These are phyloP conservation scores for Cordyceps cicadae DNA, from an alignment of 2,329 filamentous ascomycete genomes.

Conservation along the genomic window DNA sequence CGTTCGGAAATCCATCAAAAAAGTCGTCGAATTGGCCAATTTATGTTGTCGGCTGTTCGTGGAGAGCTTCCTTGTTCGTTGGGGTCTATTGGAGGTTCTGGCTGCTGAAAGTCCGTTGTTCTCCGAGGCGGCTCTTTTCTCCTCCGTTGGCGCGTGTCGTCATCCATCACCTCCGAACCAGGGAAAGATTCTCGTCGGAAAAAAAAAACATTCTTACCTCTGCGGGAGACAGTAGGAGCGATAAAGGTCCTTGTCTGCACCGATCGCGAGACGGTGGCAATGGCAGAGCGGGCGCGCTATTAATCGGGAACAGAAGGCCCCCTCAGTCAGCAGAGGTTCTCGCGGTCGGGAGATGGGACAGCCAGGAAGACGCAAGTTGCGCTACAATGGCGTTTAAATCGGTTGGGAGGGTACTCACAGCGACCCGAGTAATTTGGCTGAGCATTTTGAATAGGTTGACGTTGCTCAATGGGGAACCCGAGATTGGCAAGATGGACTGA, in stretches of 20 bases:
- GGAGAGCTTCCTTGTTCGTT: not conserved
- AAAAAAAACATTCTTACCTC: slow-evolving; percentile 40
- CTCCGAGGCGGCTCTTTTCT: slow-evolving; percentile 1
- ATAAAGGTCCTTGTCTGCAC: slow-evolving; percentile 49
- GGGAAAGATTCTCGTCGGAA: not conserved
- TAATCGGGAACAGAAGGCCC: slow-evolving; percentile 15
- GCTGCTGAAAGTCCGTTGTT: slow-evolving; percentile 7
- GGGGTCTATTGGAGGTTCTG: not conserved
- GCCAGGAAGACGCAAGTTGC: not conserved
- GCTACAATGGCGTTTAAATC: not conserved
- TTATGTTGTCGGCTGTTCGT: not conserved
- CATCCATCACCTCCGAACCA: not conserved
- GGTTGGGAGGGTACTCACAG: slow-evolving; percentile 36
- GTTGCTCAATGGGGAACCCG: slow-evolving; percentile 40
- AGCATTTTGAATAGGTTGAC: slow-evolving; percentile 44
- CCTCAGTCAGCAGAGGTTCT: slow-evolving; percentile 22
- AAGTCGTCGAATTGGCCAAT: not conserved
- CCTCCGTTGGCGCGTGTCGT: not conserved
- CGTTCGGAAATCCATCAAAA: not conserved
- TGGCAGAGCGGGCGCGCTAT: slow-evolving; percentile 45
- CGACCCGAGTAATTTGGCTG: slow-evolving; percentile 45
- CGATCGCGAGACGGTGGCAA: slow-evolving; percentile 40
- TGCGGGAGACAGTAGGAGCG: slow-evolving; percentile 51
- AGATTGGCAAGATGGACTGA: slow-evolving; percentile 26
- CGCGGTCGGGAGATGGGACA: not conserved